Evolutionary conservation across 176 grass and related monocot species (phyloP).

Genomic region (Triticum urartu): DNA sequence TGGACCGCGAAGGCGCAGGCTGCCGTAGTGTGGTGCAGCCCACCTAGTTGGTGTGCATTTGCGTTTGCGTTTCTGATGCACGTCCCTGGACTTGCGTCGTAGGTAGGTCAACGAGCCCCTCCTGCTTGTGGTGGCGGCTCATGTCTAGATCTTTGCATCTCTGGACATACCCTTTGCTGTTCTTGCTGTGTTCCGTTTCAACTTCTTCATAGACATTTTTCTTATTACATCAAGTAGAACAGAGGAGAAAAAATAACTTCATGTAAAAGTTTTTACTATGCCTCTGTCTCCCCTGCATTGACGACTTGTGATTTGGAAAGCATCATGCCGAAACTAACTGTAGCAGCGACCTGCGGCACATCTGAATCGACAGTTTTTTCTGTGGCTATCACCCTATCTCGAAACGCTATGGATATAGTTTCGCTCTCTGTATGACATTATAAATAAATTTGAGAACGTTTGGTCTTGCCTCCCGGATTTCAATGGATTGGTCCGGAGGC

Average conservation of each 20-base stretch:
- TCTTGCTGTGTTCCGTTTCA: conserved; percentile 42
- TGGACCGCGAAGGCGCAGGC: conserved; percentile 15
- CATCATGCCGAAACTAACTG: background rate
- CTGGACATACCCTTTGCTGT: conserved; percentile 41
- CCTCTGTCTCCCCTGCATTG: background rate
- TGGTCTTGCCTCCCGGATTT: too few species aligned
- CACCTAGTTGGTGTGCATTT: conserved; percentile 14
- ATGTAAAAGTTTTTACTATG: conserved; percentile 23
- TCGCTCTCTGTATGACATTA: too few species aligned
- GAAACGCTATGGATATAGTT: background rate
- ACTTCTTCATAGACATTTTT: conserved; percentile 34
- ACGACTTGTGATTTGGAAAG: background rate
- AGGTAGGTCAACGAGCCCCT: conserved; percentile 49
- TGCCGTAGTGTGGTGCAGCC: conserved; percentile 1
- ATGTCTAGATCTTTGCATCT: conserved; percentile 47
- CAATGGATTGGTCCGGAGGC: too few species aligned
- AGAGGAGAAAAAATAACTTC: conserved; percentile 18
- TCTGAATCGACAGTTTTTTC: background rate
- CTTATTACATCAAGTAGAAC: conserved; percentile 38
- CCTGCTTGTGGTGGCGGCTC: conserved; percentile 42
- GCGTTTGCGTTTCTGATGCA: conserved; percentile 1
- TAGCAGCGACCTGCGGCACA: background rate
- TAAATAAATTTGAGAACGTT: too few species aligned
- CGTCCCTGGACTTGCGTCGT: conserved; percentile 10
- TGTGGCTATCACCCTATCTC: too few species aligned